These are phyloP conservation scores for Sarocladium kiliense DNA, from an alignment of 2,329 filamentous ascomycete genomes.

Conservation along the genomic window DNA sequence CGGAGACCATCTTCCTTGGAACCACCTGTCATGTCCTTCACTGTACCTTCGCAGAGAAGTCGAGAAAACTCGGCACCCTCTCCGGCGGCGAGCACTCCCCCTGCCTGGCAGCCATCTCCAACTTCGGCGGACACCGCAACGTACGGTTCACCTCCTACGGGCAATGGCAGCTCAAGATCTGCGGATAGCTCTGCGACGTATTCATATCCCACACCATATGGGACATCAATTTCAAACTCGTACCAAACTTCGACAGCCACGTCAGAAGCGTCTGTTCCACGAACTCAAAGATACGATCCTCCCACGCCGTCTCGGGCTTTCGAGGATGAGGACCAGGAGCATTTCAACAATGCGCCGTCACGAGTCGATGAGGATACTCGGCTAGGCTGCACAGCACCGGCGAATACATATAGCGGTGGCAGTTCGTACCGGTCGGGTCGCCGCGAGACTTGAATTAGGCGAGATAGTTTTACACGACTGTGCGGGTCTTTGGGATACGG, in stretches of 20 bases:
- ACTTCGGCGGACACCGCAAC: not conserved
- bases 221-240: not conserved
- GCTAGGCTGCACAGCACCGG: not conserved
- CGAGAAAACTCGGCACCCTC: conserved; percentile 18
- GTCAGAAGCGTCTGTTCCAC: not conserved
- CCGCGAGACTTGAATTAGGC: not conserved
- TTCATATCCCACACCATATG: not conserved
- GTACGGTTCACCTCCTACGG: not conserved
- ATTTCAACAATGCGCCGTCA: not conserved
- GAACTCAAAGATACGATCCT: not conserved
- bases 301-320: not conserved
- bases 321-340: not conserved
- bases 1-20: conserved; percentile 26
- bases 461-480: no score
- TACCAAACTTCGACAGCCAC: not conserved
- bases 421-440: not conserved
- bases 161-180: not conserved
- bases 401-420: not conserved
- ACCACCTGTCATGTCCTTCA: conserved; percentile 18
- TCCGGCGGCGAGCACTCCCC: not conserved
- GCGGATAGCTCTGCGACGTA: not conserved
- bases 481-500: no score
- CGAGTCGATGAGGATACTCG: not conserved
- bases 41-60: conserved; percentile 24
- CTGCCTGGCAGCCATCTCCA: not conserved